Evolutionary conservation across 345 rosid species (phyloP).

Genomic region (Kandelia obovata): DNA sequence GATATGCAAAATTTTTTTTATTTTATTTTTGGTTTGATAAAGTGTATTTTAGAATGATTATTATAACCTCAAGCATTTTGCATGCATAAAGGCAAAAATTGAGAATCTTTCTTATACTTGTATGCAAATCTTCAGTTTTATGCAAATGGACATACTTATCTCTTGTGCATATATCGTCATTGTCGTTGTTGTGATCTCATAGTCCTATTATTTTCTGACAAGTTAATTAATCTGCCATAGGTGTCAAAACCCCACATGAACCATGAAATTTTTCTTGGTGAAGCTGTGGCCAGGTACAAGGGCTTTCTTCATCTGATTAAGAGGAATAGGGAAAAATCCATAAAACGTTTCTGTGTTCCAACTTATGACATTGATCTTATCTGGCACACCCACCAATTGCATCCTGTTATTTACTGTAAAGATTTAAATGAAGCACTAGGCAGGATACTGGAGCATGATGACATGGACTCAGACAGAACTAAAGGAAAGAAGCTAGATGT

Average conservation of each 20-base stretch:
- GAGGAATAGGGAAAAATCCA: constrained; percentile 65
- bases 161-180: background rate
- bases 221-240: constrained; percentile 34
- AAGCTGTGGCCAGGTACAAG: constrained; percentile 80
- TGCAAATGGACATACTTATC: too few species aligned
- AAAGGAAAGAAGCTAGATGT: constrained; percentile 83
- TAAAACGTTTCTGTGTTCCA: constrained; percentile 73
- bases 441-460: constrained; percentile 87
- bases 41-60: constrained; percentile 6
- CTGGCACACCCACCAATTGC: constrained; percentile 98
- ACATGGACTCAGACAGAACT: constrained; percentile 80
- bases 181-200: background rate
- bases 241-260: constrained; percentile 66
- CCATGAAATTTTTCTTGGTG: constrained; percentile 64
- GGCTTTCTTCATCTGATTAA: constrained; percentile 83
- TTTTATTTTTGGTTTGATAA: too few species aligned
- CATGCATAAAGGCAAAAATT: too few species aligned
- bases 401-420: constrained; percentile 65
- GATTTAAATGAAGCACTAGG: constrained; percentile 60
- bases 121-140: too few species aligned
- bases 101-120: too few species aligned
- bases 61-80: background rate
- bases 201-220: constrained; percentile 1
- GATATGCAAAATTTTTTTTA: background rate
- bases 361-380: constrained; percentile 95